Evolutionary conservation across 1,284 basidiomycete genomes (phyloP), one percentile per base, ranked within the genome.

Genomic region (Cryptococcus wingfieldii): DNA sequence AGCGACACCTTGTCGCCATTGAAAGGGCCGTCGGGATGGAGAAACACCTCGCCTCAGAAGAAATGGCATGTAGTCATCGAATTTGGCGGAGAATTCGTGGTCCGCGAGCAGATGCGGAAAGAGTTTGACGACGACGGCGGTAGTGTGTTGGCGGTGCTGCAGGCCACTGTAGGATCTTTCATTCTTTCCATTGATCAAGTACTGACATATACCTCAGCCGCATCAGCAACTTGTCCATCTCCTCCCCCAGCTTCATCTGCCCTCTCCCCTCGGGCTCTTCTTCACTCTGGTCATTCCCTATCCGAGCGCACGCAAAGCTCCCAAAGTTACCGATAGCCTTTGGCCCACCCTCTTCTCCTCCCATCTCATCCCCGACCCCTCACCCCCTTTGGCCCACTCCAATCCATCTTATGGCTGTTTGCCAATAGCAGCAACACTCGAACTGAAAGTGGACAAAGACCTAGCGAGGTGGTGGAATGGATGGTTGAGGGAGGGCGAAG

Each of bases 211-310:
- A 1, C 25, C 25, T 10, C 31, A 58, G 56, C 28, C 39, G 12
- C 56, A 58, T 37, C 56, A 58, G 37, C 56, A 58, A 28, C 42
- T 58, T 16, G 43, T 58, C 12, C 52, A 50, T 23, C 39, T 58
- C 4, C 41, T 58, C 7, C 53, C 56, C 1, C 47, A 53, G 10
- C 47, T 58, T n/a, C 47, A 54, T 2, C 43, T 58, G 6, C 56
- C 56, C 18, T 58, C 56, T 5, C 56, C 56, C 6, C 42, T 51
- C 7, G 56, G 56, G 5, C 41, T 58, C 13, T 54, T 48, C 16
- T 41, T 58, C 9, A 51, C 50, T 38, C 48, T 58, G n/a, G 41
- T n/a, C 18, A 39, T 54, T 9, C 52, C 56, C 42, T 19, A 27
- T 10, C 41, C 39, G 9, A 14, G 10, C 51, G 48, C 37, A 23